phyloP scores from a whole-genome alignment of 768 basidiomycete genomes.

The Calocybe cyanea region DNA sequence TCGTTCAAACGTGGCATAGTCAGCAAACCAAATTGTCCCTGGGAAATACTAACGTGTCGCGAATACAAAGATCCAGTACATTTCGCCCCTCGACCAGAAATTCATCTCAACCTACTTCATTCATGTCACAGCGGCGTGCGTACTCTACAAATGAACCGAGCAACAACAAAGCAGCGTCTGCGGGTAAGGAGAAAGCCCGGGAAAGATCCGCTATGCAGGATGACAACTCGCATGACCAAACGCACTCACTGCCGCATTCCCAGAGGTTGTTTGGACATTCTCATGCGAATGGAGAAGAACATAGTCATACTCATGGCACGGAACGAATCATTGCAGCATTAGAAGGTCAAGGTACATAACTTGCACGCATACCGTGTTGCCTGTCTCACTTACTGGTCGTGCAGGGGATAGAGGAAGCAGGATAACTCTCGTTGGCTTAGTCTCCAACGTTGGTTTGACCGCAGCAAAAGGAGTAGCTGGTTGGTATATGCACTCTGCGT shows the following conservation, averaged over 20 bases:
- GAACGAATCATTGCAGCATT: slow-evolving; percentile 68
- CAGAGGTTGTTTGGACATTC: slow-evolving; percentile 61
- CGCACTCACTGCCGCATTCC: slow-evolving; percentile 59
- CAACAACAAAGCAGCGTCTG: background rate
- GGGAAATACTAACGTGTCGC: slow-evolving; percentile 11
- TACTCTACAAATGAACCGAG: slow-evolving; percentile 22
- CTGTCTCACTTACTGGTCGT: slow-evolving; percentile 1
- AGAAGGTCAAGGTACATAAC: slow-evolving; percentile 56
- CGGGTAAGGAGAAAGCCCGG: slow-evolving; percentile 6
- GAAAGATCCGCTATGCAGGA: slow-evolving; percentile 14
- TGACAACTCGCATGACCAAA: slow-evolving; percentile 23
- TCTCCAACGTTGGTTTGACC: slow-evolving; percentile 80
- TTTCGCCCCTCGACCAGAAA: slow-evolving; percentile 1
- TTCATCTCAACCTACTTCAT: slow-evolving; percentile 5
- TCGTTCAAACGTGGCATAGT: slow-evolving; percentile 13
- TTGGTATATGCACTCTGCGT: slow-evolving; percentile 86
- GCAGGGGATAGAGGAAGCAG: slow-evolving; percentile 77
- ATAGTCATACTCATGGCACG: slow-evolving; percentile 54
- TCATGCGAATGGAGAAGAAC: slow-evolving; percentile 58
- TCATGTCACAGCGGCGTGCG: slow-evolving; percentile 21
- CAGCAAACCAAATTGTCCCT: slow-evolving; percentile 4
- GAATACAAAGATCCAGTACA: slow-evolving; percentile 4
- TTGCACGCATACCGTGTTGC: background rate
- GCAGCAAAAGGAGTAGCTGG: slow-evolving; percentile 84
- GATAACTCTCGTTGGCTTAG: slow-evolving; percentile 83